phyloP scores from a whole-genome alignment of 2,329 filamentous ascomycete species.

The Ilyonectria robusta region DNA sequence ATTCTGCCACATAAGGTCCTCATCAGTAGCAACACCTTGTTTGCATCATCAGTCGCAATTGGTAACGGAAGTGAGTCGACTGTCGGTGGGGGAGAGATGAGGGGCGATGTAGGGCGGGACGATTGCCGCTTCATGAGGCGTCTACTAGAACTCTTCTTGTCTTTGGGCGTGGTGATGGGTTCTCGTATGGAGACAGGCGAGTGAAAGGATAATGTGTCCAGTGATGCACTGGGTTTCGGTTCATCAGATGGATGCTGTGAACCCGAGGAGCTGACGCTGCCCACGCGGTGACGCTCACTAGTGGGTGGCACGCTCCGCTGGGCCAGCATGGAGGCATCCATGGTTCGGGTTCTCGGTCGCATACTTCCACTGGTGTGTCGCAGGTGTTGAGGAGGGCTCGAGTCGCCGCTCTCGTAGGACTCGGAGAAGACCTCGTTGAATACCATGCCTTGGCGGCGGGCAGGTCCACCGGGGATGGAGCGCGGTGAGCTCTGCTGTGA shows the following conservation, averaged over 20 bases:
- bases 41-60: slow-evolving; percentile 76
- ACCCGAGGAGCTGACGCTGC: slow-evolving; percentile 77
- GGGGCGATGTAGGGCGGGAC: slow-evolving; percentile 71
- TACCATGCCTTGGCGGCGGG: slow-evolving; percentile 70
- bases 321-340: slow-evolving; percentile 69
- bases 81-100: slow-evolving; percentile 67
- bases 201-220: slow-evolving; percentile 61
- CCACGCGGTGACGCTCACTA: slow-evolving; percentile 74
- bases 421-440: slow-evolving; percentile 70
- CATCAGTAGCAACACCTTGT: slow-evolving; percentile 82
- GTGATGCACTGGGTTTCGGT: slow-evolving; percentile 56
- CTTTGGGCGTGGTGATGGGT: slow-evolving; percentile 51
- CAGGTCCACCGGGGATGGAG: slow-evolving; percentile 53
- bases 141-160: slow-evolving; percentile 63
- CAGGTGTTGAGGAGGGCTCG: slow-evolving; percentile 56
- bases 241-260: slow-evolving; percentile 69
- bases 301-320: slow-evolving; percentile 57
- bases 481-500: slow-evolving; percentile 53
- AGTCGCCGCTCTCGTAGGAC: slow-evolving; percentile 62
- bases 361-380: slow-evolving; percentile 54
- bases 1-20: slow-evolving; percentile 83
- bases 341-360: slow-evolving; percentile 70
- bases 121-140: slow-evolving; percentile 70
- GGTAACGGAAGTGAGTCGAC: slow-evolving; percentile 73
- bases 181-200: slow-evolving; percentile 55